Percentiles rank a stretch among this genome's conserved stretches.
Conservation (phyloP, 1,139 yeast species). For the Diutina scorzettiae region DNA sequence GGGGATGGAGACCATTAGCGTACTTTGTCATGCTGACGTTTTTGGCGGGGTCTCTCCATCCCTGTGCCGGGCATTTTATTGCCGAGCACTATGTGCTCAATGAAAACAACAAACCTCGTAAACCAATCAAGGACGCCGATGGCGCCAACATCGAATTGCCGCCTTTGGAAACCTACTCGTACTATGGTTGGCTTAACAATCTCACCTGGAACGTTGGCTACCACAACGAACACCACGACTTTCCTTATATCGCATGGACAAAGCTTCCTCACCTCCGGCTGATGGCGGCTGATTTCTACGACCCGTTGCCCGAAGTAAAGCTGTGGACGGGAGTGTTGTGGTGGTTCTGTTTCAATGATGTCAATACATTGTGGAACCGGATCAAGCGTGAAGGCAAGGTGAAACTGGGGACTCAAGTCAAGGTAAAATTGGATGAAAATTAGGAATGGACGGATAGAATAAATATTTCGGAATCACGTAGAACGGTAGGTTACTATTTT, state of each 20-base stretch:
- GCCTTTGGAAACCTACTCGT: conserved; percentile 78
- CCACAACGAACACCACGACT: conserved; percentile 92
- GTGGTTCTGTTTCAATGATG: conserved; percentile 57
- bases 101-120: conserved; percentile 37
- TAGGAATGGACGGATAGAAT: too few species aligned
- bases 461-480: too few species aligned
- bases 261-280: conserved; percentile 52
- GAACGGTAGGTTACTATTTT: too few species aligned
- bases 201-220: conserved; percentile 90
- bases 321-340: conserved; percentile 55
- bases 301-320: conserved; percentile 62
- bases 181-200: conserved; percentile 67
- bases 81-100: conserved; percentile 82
- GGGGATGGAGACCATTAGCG: conserved; percentile 54
- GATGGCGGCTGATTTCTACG: conserved; percentile 74
- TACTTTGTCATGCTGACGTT: conserved; percentile 72
- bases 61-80: conserved; percentile 90
- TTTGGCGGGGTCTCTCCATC: conserved; percentile 85
- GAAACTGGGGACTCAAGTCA: conserved; percentile 12
- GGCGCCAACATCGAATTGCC: conserved; percentile 20
- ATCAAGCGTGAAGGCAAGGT: conserved; percentile 51
- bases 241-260: conserved; percentile 90
- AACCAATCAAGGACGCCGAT: conserved; percentile 11
- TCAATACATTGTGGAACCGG: conserved; percentile 67
- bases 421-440: conserved; percentile 5